Conservation (phyloP, 192 early-diverging fungal genomes). For the Coemansia sp. region DNA sequence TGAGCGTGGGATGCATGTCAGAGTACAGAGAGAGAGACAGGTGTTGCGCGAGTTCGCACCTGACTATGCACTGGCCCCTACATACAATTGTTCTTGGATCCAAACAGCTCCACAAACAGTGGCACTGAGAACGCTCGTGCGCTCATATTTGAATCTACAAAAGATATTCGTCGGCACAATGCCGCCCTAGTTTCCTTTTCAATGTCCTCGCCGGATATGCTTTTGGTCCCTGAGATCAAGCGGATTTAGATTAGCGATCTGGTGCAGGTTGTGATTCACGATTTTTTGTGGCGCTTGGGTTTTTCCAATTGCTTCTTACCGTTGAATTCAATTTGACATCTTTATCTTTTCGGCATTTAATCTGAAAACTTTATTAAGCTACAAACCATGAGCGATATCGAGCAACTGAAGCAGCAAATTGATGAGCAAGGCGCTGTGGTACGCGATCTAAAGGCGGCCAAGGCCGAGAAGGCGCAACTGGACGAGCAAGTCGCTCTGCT, state of each 20-base stretch:
- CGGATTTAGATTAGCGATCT: neutral
- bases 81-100: neutral
- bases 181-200: neutral
- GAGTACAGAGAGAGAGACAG: neutral
- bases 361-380: neutral
- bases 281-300: neutral
- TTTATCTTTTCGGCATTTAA: conserved; percentile 3
- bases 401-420: conserved; percentile 52
- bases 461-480: conserved; percentile 60
- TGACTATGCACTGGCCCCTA: neutral
- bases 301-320: neutral
- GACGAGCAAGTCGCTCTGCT: conserved; percentile 60
- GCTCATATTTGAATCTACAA: neutral
- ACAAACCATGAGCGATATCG: conserved; percentile 21
- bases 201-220: neutral
- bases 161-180: neutral
- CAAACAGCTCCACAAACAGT: neutral
- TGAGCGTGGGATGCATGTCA: neutral
- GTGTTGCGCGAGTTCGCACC: conserved; percentile 2
- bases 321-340: neutral
- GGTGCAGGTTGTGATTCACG: neutral
- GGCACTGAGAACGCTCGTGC: neutral
- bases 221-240: neutral
- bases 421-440: conserved; percentile 61
- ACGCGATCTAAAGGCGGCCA: conserved; percentile 60